Base-by-base conservation (phyloP, 2,329 filamentous ascomycete species). In the Lomentospora prolificans region DNA sequence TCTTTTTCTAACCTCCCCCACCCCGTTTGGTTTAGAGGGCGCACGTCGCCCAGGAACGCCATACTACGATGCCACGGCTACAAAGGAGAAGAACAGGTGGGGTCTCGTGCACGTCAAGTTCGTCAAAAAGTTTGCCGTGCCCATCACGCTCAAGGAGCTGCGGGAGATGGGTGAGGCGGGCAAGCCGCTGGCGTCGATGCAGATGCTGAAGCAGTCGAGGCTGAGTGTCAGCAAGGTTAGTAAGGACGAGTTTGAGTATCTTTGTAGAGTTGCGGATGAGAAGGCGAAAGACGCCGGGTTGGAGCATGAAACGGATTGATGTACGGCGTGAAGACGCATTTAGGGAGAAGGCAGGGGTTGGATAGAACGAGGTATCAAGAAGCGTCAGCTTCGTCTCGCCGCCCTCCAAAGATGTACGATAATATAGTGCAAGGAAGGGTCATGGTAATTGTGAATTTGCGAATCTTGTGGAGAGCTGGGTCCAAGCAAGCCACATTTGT, bases 51-150 rank as follows among this genome's bases (percentile, higher is more conserved):
- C 68, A 1, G 66, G 66, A 10, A 68, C 66, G 2, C 86, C 90
- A 0, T 96, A 96, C 71, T 95, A 90, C 67, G 94, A 97, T 65
- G 71, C 85, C 1, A 86, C 86, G 55, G 89, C 87, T 1, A 84
- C 72, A 3, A 68, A 69, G 48, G 72, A 73, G 4, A 72, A 72
- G 8, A 80, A 61, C 75, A 80, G 55, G 64, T 99, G 94, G 94
- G 89, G 85, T 55, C 80, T 94, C 17, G 94, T 97, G 1, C 87
- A 95, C 59, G 92, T 97, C 51, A 80, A 85, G 64, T 96, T 95
- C 67, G 83, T 87, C 57, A 84, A 83, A 67, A 96, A 96, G 70
- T 90, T 97, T 62, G 75, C 76, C 1, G 76, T 82, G 12, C 79
- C 84, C 0, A 80, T 97, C 57, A 78, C 79, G 4, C 77, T 96